Percentiles rank a stretch among this genome's conserved stretches.
phyloP scores from a whole-genome alignment of 1,139 yeast genomes.

The Arxiozyma telluris region DNA sequence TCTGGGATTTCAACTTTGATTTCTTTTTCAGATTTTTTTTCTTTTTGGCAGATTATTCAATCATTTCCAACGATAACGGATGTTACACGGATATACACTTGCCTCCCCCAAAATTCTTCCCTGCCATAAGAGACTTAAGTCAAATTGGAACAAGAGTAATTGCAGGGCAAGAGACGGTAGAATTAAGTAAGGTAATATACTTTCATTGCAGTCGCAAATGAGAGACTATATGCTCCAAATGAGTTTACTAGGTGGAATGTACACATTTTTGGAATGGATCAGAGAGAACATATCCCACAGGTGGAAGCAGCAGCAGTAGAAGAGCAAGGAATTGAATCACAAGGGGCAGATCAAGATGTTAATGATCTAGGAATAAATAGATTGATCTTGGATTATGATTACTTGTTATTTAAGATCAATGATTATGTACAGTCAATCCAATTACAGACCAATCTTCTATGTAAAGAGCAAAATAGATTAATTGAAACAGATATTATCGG shows the following conservation, averaged over 20 bases:
- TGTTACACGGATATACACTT: background rate
- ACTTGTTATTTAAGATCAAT: conserved; percentile 49
- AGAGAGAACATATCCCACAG: background rate
- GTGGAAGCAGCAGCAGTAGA: background rate
- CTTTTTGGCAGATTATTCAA: background rate
- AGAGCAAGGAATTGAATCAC: background rate
- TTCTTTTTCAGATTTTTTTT: background rate
- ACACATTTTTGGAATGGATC: background rate
- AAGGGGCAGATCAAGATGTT: conserved; percentile 43
- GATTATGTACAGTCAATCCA: conserved; percentile 41
- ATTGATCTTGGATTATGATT: conserved; percentile 54
- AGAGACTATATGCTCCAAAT: too few species aligned
- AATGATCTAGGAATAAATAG: conserved; percentile 42
- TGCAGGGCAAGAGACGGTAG: too few species aligned
- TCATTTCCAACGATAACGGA: background rate
- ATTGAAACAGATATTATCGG: conserved; percentile 32
- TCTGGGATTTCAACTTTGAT: too few species aligned
- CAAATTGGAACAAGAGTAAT: background rate
- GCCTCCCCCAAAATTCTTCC: too few species aligned
- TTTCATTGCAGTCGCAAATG: too few species aligned
- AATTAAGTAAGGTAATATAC: too few species aligned
- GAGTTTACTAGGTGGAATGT: background rate
- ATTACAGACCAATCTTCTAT: conserved; percentile 32
- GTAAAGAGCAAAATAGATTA: conserved; percentile 26
- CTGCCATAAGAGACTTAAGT: background rate